Percentiles rank a stretch among this genome's conserved stretches.
phyloP scores from a whole-genome alignment of 768 basidiomycete species.

The Leccinum pellstonianum region DNA sequence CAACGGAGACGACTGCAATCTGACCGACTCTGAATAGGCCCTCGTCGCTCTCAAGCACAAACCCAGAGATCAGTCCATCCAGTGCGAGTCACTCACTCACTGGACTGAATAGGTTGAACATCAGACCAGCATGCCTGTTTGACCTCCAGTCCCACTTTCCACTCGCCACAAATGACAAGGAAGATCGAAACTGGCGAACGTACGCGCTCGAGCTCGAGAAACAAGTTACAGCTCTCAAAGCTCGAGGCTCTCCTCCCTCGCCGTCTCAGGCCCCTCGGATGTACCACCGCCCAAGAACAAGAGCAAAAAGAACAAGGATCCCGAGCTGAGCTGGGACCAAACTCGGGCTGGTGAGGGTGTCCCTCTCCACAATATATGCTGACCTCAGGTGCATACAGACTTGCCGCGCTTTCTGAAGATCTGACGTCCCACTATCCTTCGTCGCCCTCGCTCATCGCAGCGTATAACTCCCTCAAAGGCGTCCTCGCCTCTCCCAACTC shows the following conservation, averaged over 20 bases:
- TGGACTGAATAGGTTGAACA: too few species aligned
- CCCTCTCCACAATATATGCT: not conserved
- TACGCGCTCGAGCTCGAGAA: constrained; percentile 33
- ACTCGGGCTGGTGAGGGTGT: constrained; percentile 14
- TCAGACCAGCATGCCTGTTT: too few species aligned
- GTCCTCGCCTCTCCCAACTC: constrained; percentile 9
- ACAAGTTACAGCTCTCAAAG: constrained; percentile 20
- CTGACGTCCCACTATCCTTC: constrained; percentile 21
- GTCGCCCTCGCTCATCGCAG: constrained; percentile 23
- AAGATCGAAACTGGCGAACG: constrained; percentile 19
- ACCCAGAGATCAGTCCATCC: too few species aligned
- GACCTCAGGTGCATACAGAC: constrained; percentile 6
- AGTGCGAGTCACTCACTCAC: too few species aligned
- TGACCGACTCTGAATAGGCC: too few species aligned
- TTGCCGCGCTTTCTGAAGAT: constrained; percentile 17
- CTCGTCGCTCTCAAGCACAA: too few species aligned
- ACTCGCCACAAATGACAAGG: not conserved
- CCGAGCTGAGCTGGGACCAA: constrained; percentile 24
- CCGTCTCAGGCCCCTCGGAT: constrained; percentile 12
- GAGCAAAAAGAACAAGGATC: constrained; percentile 21
- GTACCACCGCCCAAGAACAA: constrained; percentile 28
- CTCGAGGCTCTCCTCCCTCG: not conserved
- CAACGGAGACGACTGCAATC: too few species aligned
- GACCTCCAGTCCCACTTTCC: constrained; percentile 30
- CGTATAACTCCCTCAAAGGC: constrained; percentile 24